Conservation (phyloP, 1,284 basidiomycete species). For the Spongiforma sp. region DNA sequence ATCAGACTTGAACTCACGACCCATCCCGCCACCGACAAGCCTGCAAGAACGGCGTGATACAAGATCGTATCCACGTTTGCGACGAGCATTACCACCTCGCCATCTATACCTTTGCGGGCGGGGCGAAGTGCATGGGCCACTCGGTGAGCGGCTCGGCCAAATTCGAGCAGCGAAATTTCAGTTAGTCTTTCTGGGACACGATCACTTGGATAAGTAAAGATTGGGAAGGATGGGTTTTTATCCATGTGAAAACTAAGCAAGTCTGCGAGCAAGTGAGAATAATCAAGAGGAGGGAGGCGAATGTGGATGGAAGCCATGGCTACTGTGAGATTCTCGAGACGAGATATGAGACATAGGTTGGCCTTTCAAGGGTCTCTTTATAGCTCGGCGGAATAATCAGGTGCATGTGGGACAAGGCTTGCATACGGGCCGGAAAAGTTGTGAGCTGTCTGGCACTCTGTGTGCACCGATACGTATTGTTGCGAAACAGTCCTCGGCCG, state of each 20-base stretch:
- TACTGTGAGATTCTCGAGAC: background rate
- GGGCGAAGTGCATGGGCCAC: constrained; percentile 36
- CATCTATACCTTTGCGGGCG: constrained; percentile 20
- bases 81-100: constrained; percentile 39
- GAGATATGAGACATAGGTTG: too few species aligned
- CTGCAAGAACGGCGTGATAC: constrained; percentile 36
- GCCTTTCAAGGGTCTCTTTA: too few species aligned
- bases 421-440: too few species aligned
- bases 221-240: constrained; percentile 30
- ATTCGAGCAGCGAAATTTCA: constrained; percentile 35
- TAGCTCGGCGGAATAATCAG: too few species aligned
- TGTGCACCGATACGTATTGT: too few species aligned
- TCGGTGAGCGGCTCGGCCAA: constrained; percentile 41
- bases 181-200: constrained; percentile 3
- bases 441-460: too few species aligned
- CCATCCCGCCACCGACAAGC: constrained; percentile 38
- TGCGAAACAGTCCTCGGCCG: too few species aligned
- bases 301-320: constrained; percentile 12
- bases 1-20: constrained; percentile 21
- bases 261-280: constrained; percentile 26
- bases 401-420: too few species aligned
- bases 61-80: constrained; percentile 40
- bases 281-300: constrained; percentile 31
- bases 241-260: constrained; percentile 37
- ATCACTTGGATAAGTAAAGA: constrained; percentile 28